These are phyloP conservation scores for Suillus plorans DNA, from an alignment of 768 basidiomycete species.

Conservation along the genomic window DNA sequence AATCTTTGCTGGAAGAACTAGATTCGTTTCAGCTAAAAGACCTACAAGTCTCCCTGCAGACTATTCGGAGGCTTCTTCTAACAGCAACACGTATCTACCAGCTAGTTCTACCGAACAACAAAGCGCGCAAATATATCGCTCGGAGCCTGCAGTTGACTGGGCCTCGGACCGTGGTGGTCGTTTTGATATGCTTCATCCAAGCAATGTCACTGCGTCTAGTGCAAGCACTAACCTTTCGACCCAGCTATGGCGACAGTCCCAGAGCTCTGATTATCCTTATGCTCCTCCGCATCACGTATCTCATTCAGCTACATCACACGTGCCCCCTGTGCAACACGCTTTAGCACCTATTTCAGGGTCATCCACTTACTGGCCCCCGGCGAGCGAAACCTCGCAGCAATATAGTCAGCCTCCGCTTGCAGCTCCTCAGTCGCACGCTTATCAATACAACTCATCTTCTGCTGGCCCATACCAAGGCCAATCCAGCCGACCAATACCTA, in stretches of 20 bases:
- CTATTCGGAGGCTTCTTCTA: not conserved
- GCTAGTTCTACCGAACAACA: not conserved
- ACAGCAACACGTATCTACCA: not conserved
- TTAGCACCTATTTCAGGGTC: conserved; percentile 16
- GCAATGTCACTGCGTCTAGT: not conserved
- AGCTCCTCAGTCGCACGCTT: conserved; percentile 16
- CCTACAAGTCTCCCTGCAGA: conserved; percentile 19
- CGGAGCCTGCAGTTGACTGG: conserved; percentile 3
- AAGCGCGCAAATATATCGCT: not conserved
- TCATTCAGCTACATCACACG: conserved; percentile 7
- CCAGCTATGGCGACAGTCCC: conserved; percentile 29
- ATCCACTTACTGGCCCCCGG: conserved; percentile 17
- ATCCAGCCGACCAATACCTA: conserved; percentile 27
- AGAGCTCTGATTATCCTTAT: conserved; percentile 28
- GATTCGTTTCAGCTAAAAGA: conserved; percentile 54
- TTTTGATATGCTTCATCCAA: not conserved
- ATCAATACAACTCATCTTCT: conserved; percentile 19
- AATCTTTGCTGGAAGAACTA: conserved; percentile 67
- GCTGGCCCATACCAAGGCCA: conserved; percentile 4
- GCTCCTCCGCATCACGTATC: conserved; percentile 18
- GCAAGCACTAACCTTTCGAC: not conserved
- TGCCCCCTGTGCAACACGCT: conserved; percentile 21
- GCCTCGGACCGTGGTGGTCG: not conserved
- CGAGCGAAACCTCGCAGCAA: conserved; percentile 8
- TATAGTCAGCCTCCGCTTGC: conserved; percentile 11